A percentile compares a stretch with the other conserved stretches of the same genome.
Conservation (phyloP, 345 rosid genomes). For the Hibiscus trionum region DNA sequence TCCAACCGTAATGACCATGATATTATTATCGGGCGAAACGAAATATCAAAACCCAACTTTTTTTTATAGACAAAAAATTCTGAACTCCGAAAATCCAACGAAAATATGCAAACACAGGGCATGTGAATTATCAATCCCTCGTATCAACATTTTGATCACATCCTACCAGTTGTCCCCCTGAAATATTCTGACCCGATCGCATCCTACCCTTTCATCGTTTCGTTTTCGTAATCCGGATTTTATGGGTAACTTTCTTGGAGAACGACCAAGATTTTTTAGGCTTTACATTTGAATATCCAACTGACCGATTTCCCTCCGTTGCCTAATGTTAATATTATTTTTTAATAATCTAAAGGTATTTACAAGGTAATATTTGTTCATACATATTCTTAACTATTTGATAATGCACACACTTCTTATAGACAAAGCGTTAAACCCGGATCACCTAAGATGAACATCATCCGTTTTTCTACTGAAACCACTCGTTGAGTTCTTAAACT, state of each 20-base stretch:
- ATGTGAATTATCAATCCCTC: constrained; percentile 67
- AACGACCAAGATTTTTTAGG: constrained; percentile 26
- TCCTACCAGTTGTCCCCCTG: constrained; percentile 32
- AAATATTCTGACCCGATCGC: constrained; percentile 16
- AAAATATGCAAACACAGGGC: constrained; percentile 50
- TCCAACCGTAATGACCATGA: constrained; percentile 59
- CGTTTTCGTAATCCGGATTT: constrained; percentile 7
- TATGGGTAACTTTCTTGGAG: constrained; percentile 13
- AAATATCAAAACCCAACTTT: constrained; percentile 66
- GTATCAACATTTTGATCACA: constrained; percentile 64
- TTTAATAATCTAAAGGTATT: too few relatives aligned
- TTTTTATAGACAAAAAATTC: constrained; percentile 67
- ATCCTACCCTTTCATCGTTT: constrained; percentile 18
- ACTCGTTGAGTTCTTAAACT: too few relatives aligned
- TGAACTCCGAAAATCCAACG: constrained; percentile 44
- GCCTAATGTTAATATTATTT: constrained; percentile 16
- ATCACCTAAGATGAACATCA: too few relatives aligned
- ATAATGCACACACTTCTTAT: too few relatives aligned
- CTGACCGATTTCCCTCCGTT: constrained; percentile 53
- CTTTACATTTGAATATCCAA: constrained; percentile 48
- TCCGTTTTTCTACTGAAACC: too few relatives aligned
- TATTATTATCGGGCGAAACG: constrained; percentile 38
- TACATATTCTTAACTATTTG: too few relatives aligned
- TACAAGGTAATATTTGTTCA: too few relatives aligned
- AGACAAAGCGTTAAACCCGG: too few relatives aligned